Evolutionary conservation across 371 early-diverging fungal genomes (phyloP).

Genomic region (Amoeboaphelidium protococcarum): DNA sequence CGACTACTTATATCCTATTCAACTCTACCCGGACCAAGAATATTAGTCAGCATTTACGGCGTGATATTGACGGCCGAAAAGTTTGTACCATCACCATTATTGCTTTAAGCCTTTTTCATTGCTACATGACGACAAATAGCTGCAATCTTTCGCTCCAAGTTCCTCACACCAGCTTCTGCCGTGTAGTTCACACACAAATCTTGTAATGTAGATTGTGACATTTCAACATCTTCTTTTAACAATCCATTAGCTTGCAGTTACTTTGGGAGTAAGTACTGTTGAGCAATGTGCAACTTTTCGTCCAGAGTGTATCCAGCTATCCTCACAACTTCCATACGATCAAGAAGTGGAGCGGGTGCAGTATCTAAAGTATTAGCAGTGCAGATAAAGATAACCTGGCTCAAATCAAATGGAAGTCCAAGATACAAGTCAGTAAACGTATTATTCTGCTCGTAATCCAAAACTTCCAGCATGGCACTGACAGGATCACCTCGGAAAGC

Average conservation of each 20-base stretch:
- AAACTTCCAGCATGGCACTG: conserved; percentile 55
- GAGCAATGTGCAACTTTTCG: conserved; percentile 32
- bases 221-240: conserved; percentile 13
- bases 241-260: conserved; percentile 39
- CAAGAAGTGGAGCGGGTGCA: conserved; percentile 48
- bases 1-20: conserved; percentile 33
- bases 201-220: conserved; percentile 25
- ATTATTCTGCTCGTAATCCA: conserved; percentile 67
- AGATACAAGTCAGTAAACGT: conserved; percentile 55
- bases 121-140: conserved; percentile 41
- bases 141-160: conserved; percentile 43
- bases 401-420: conserved; percentile 56
- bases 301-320: conserved; percentile 58
- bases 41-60: background rate
- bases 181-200: conserved; percentile 44
- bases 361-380: conserved; percentile 55
- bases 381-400: conserved; percentile 52
- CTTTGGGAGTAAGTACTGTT: conserved; percentile 26
- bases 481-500: conserved; percentile 40
- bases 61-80: conserved; percentile 9
- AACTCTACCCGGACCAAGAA: conserved; percentile 9
- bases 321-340: conserved; percentile 61
- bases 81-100: conserved; percentile 9
- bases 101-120: conserved; percentile 24
- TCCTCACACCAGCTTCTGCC: conserved; percentile 60